phyloP scores from a whole-genome alignment of 2,329 filamentous ascomycete species.

The Trichophyton equinum region DNA sequence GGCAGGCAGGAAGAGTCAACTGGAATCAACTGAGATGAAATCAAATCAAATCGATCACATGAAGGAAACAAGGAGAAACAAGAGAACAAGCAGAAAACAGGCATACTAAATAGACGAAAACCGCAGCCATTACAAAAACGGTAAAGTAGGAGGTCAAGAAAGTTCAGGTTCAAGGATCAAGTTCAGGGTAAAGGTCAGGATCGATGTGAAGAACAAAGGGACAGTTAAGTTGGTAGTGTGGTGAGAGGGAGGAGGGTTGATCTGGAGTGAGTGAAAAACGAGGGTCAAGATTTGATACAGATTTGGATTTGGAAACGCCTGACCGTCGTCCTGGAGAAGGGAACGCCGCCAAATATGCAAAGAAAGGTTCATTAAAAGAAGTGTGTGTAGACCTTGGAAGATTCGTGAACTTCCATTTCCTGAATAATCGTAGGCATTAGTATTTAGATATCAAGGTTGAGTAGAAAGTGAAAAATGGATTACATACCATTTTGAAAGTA shows the following conservation, averaged over 20 bases:
- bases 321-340: slow-evolving; percentile 4
- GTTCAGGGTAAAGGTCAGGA: too few species aligned
- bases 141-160: slow-evolving; percentile 1
- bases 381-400: slow-evolving; percentile 98
- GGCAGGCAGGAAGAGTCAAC: not conserved
- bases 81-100: too few species aligned
- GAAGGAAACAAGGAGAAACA: not conserved
- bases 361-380: slow-evolving; percentile 63
- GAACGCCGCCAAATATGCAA: slow-evolving; percentile 13
- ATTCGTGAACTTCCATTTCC: slow-evolving; percentile 99
- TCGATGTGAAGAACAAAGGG: slow-evolving; percentile 4
- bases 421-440: slow-evolving; percentile 28
- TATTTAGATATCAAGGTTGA: slow-evolving; percentile 1
- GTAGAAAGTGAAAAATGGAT: not conserved
- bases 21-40: not conserved
- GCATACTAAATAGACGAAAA: not conserved
- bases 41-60: not conserved
- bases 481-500: slow-evolving; percentile 92
- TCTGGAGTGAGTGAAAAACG: slow-evolving; percentile 7
- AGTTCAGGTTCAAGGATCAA: not conserved
- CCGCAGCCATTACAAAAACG: not conserved
- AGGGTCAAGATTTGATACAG: slow-evolving; percentile 2
- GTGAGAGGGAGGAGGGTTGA: slow-evolving; percentile 5
- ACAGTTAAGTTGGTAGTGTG: not conserved
- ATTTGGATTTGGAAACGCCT: slow-evolving; percentile 4